Base-by-base conservation (phyloP, 2,329 filamentous ascomycete species). In the Pestalotiopsis sp. region DNA sequence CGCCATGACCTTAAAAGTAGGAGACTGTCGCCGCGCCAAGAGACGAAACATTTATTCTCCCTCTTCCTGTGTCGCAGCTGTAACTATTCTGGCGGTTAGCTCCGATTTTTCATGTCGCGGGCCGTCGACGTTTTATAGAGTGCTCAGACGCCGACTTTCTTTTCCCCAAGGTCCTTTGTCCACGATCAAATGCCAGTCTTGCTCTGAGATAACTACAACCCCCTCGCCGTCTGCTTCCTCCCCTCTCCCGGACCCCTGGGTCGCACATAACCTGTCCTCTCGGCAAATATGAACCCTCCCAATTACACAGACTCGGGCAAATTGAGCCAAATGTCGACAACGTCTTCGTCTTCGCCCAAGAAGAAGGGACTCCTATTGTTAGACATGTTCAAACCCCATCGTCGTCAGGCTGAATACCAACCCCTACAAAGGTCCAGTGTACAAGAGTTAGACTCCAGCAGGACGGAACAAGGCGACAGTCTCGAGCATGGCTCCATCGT, bases 381-480 rank as follows among this genome's bases (percentile, higher is more conserved):
- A 62, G 41, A 64, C 12, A n/a, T 64, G n/a, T 64, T 64, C n/a
- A 27, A n/a, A 14, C n/a, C n/a, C 62, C 38, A 14, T 64, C 38
- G 39, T 64, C 20, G 17, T 31, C 38, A 64, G 38, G 27, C 41
- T 52, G 41, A 64, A 64, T 64, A 64, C 62, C 62, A 64, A 64
- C 62, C 62, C 17, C 27, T 64, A 20, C 36, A 39, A 52, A 64
- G 62, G 12, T 41, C 38, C n/a, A 64, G 62, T 45, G 38, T 52
- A 9, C 39, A 64, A 27, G 38, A 45, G 36, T 2, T 64, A 23
- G 41, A 45, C 20, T 23, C 62, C 62, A 20, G 7, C 4, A 64
- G n/a, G 27, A 64, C 62, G 20, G 39, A 45, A 25, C n/a, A 45
- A 49, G 62, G 7, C 11, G 38, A 64, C 9, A 62, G 36, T 39